phyloP scores from a whole-genome alignment of 192 early-diverging fungal genomes.

The Rhizophlyctis rosea region DNA sequence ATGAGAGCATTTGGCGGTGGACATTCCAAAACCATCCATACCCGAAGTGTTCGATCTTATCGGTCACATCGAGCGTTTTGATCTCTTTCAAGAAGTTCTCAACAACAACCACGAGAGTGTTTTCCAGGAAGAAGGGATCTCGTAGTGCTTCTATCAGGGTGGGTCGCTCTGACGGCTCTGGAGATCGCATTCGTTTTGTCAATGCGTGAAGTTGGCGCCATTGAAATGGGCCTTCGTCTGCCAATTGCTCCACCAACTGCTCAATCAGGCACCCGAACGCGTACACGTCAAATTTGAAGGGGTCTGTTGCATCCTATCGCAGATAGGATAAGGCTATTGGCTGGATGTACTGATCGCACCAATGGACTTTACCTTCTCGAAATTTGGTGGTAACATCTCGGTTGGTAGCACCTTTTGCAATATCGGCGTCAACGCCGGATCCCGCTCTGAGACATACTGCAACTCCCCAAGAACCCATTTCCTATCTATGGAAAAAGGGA shows the following conservation, averaged over 20 bases:
- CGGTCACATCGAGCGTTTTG: constrained; percentile 13
- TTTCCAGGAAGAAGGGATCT: constrained; percentile 34
- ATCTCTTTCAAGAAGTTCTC: constrained; percentile 34
- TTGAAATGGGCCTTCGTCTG: too few relatives aligned
- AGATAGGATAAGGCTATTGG: too few relatives aligned
- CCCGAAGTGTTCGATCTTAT: constrained; percentile 30
- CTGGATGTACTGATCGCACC: too few relatives aligned
- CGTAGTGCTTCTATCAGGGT: constrained; percentile 14
- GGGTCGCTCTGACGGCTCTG: constrained; percentile 17
- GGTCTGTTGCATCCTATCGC: too few relatives aligned
- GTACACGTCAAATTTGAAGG: too few relatives aligned
- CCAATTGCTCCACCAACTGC: too few relatives aligned
- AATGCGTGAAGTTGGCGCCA: constrained; percentile 30
- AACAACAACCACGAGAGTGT: constrained; percentile 29
- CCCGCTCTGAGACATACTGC: constrained; percentile 25
- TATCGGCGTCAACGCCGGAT: constrained; percentile 14
- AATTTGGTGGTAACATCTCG: too few relatives aligned
- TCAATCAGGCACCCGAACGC: too few relatives aligned
- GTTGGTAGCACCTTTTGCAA: too few relatives aligned
- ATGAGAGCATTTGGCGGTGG: not conserved
- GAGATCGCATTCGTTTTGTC: constrained; percentile 22
- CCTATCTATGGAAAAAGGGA: not conserved
- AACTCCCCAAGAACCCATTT: constrained; percentile 38
- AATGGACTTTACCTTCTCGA: too few relatives aligned
- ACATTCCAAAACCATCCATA: constrained; percentile 8